Base-by-base conservation (phyloP, 495 filamentous ascomycete genomes). In the Penicillium atrosanguineum region DNA sequence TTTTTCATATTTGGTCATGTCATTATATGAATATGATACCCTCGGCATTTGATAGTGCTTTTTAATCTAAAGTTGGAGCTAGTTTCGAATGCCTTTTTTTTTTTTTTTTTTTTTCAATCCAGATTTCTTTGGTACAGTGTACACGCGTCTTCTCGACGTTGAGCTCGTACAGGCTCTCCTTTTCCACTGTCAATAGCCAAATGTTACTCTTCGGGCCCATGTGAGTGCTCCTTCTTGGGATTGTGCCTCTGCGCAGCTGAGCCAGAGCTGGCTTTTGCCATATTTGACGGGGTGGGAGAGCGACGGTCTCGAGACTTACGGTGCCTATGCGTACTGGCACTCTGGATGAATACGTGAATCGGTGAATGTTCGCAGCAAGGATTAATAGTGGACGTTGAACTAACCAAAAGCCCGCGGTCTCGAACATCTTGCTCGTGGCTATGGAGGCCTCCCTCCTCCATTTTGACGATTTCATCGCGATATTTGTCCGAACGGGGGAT, bases 11-110 rank as follows among this genome's bases (percentile, higher is more conserved):
- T 46, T n/a, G 31, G 41, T 46, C 50, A 26, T 29, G 45, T 46
- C 29, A 50, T 48, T 40, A 42, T 52, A 56, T 61, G 23, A 58
- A 48, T 59, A 59, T 57, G 62, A 64, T 64, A 64, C 56, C 56
- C 51, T 50, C 42, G 18, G 16, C 52, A 44, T 41, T 51, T 56
- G 29, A 46, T 37, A 9, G 15, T 20, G 25, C n/a, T 45, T 15
- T 5, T 15, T 23, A 12, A 1, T 9, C 11, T 31, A 2, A 1
- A 31, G 11, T 34, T 4, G 12, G 31, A 34, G 31, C 31, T 34
- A 12, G 1, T 34, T n/a, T 18, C 20, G 18, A 19, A 21, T 21
- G 16, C 39, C 7, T 11, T 21, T 42, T 19, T 42, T 40, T 42
- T 19, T 19, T 1, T 20, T 7, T 11, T 21, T 42, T 19, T 42